A percentile compares a stretch with the other conserved stretches of the same genome.
Conservation (phyloP, 352 stramenopile genomes). For the Globisporangium cystogenes region DNA sequence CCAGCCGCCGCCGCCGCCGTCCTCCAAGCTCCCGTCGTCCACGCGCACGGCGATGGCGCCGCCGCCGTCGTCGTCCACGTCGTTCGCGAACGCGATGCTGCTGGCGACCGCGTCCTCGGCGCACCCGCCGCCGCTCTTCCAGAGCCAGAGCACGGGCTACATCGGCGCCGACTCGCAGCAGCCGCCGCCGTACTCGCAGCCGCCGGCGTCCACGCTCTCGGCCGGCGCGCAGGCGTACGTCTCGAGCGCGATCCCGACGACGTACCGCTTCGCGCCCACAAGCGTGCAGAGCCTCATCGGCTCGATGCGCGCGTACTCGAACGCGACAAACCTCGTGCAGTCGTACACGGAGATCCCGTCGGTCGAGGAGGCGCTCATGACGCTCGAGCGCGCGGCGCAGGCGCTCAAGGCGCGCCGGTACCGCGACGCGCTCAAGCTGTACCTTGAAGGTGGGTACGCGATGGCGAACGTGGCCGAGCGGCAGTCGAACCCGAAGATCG, state of each 20-base stretch:
- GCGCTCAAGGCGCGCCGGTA: constrained; percentile 60
- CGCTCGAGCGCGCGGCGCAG: constrained; percentile 60
- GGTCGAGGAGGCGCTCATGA: constrained; percentile 72
- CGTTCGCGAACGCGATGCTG: constrained; percentile 4
- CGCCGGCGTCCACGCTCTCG: constrained; percentile 60
- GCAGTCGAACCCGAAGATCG: constrained; percentile 77
- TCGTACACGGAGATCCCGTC: constrained; percentile 72
- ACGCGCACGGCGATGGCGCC: neutral
- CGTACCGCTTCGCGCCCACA: constrained; percentile 38
- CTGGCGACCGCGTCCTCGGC: neutral
- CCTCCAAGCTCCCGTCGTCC: constrained; percentile 3
- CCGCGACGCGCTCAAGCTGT: constrained; percentile 75
- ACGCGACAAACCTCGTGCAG: constrained; percentile 62
- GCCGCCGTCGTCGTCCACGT: neutral
- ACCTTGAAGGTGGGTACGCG: constrained; percentile 78
- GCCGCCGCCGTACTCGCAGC: constrained; percentile 21
- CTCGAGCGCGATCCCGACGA: constrained; percentile 71
- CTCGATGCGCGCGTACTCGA: constrained; percentile 78
- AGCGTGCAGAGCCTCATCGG: constrained; percentile 72
- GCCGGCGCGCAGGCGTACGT: constrained; percentile 74
- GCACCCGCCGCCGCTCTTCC: constrained; percentile 7
- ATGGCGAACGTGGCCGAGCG: constrained; percentile 80
- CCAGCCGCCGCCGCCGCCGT: constrained; percentile 1
- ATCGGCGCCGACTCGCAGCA: constrained; percentile 9
- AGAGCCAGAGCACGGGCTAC: constrained; percentile 7